A percentile compares a stretch with the other conserved stretches of the same genome.
Evolutionary conservation across 2,329 filamentous ascomycete genomes (phyloP).

Genomic region (Rachicladosporium sp.): DNA sequence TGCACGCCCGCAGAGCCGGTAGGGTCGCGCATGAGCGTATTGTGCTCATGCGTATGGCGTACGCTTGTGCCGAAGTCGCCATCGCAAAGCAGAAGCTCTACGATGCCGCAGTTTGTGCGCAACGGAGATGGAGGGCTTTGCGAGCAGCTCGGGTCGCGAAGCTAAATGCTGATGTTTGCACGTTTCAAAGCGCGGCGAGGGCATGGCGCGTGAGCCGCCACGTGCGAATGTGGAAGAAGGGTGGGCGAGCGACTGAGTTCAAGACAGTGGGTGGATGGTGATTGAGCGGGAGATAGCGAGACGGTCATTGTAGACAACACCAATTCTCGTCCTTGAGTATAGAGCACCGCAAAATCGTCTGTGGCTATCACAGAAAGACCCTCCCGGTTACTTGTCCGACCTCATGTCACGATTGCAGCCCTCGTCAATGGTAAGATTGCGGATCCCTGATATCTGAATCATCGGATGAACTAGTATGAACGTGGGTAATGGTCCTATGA

Average conservation of each 20-base stretch:
- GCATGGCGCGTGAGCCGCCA: slow-evolving; percentile 28
- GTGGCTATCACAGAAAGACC: too few relatives aligned
- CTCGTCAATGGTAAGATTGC: too few relatives aligned
- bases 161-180: slow-evolving; percentile 26
- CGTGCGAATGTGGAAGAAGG: slow-evolving; percentile 16
- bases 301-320: too few relatives aligned
- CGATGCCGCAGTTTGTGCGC: slow-evolving; percentile 30
- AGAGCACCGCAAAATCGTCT: too few relatives aligned
- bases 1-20: slow-evolving; percentile 28
- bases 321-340: too few relatives aligned
- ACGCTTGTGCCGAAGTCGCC: slow-evolving; percentile 37
- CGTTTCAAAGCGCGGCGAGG: slow-evolving; percentile 32
- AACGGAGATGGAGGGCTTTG: slow-evolving; percentile 32
- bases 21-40: slow-evolving; percentile 23
- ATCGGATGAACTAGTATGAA: too few relatives aligned
- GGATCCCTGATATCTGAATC: too few relatives aligned
- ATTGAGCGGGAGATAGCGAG: too few relatives aligned
- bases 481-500: too few relatives aligned
- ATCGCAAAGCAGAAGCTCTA: slow-evolving; percentile 30
- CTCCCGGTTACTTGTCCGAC: too few relatives aligned
- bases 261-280: too few relatives aligned
- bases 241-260: slow-evolving; percentile 3
- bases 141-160: slow-evolving; percentile 23
- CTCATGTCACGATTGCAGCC: too few relatives aligned
- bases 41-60: slow-evolving; percentile 29